Conservation (phyloP, 1,284 basidiomycete genomes). For the Termitomyces sp. region DNA sequence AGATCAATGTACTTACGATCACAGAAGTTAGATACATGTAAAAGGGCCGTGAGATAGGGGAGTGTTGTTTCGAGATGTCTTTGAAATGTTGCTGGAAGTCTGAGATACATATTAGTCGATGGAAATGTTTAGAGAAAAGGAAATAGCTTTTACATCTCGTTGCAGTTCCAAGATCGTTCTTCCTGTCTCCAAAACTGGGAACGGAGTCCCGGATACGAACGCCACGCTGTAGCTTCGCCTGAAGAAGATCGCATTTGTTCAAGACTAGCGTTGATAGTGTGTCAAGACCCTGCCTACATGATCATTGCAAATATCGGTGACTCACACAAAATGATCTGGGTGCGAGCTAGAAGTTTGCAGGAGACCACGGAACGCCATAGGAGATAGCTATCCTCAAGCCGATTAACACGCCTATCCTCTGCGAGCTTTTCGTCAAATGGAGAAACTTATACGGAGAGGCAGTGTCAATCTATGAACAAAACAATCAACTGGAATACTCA, state of each 20-base stretch:
- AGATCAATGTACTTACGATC: slow-evolving; percentile 40
- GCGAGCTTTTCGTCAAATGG: slow-evolving; percentile 69
- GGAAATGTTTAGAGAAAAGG: neutral
- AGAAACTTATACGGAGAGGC: slow-evolving; percentile 38
- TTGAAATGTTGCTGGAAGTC: slow-evolving; percentile 66
- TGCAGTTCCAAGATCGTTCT: slow-evolving; percentile 51
- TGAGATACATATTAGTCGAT: slow-evolving; percentile 20
- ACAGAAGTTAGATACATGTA: slow-evolving; percentile 72
- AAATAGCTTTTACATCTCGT: slow-evolving; percentile 44
- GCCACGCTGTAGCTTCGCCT: slow-evolving; percentile 59
- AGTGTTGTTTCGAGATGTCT: slow-evolving; percentile 53
- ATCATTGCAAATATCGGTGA: neutral
- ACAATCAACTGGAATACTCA: slow-evolving; percentile 7
- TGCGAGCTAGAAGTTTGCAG: slow-evolving; percentile 55
- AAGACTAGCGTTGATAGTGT: slow-evolving; percentile 33
- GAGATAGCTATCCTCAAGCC: slow-evolving; percentile 67
- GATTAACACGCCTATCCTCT: slow-evolving; percentile 63
- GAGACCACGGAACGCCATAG: slow-evolving; percentile 67
- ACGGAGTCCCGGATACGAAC: slow-evolving; percentile 56
- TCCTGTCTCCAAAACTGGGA: slow-evolving; percentile 55
- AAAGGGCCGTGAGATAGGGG: slow-evolving; percentile 59
- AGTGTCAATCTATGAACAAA: slow-evolving; percentile 7
- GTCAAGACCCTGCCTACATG: neutral
- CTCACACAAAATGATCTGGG: slow-evolving; percentile 53
- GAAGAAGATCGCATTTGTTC: slow-evolving; percentile 66